Evolutionary conservation across 495 filamentous ascomycete genomes (phyloP).

Genomic region (Thozetella sp.): DNA sequence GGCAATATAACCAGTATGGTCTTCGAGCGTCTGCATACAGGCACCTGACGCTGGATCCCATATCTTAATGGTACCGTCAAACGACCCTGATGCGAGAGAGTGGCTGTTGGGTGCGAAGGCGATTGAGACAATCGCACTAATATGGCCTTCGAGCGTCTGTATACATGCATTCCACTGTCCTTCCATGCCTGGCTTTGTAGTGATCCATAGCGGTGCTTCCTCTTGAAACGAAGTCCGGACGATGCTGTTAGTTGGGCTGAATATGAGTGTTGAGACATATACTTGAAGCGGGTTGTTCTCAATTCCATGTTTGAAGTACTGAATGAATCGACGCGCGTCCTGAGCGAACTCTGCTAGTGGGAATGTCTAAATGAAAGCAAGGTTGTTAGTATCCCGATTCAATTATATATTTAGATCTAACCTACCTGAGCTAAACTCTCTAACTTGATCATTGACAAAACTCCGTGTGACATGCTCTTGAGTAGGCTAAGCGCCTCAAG

Average conservation of each 20-base stretch:
- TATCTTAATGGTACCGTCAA: slow-evolving; percentile 13
- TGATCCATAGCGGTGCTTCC: slow-evolving; percentile 10
- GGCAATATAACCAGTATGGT: too few species aligned
- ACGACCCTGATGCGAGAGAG: slow-evolving; percentile 13
- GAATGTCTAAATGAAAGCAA: not conserved
- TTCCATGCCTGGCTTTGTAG: slow-evolving; percentile 4
- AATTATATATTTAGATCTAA: too few species aligned
- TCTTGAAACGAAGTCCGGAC: not conserved
- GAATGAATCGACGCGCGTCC: not conserved
- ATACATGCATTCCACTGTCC: slow-evolving; percentile 10
- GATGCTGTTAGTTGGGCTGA: not conserved
- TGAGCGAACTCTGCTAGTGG: not conserved
- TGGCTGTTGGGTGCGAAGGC: slow-evolving; percentile 12
- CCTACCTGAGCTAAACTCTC: not conserved
- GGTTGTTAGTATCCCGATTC: not conserved
- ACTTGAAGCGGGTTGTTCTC: not conserved
- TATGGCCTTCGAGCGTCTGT: slow-evolving; percentile 12
- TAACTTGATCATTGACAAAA: not conserved
- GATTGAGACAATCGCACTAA: slow-evolving; percentile 10
- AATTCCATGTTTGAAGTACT: not conserved
- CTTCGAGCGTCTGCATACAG: not conserved
- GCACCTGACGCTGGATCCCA: slow-evolving; percentile 6
- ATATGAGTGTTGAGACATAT: not conserved
- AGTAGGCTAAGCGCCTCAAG: not conserved
- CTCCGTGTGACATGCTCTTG: not conserved